phyloP scores from a whole-genome alignment of 2,329 filamentous ascomycete species.

The Nemania serpens region DNA sequence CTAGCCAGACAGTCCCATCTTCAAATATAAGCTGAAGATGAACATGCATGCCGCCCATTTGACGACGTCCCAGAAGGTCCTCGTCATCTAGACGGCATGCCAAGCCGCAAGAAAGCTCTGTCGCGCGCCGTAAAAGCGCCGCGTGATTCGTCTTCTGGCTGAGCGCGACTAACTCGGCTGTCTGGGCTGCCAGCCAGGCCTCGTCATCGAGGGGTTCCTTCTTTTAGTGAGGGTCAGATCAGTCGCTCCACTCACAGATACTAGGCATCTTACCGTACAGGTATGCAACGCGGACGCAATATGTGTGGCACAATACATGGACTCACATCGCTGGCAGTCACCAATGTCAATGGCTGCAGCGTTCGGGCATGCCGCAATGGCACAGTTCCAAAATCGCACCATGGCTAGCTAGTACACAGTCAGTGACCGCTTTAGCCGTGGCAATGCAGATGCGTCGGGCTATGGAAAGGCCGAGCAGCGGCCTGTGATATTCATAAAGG shows the following conservation, averaged over 20 bases:
- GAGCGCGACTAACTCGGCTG: slow-evolving; percentile 25
- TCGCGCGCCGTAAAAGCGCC: slow-evolving; percentile 25
- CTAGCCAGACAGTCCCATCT: slow-evolving; percentile 16
- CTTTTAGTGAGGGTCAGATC: slow-evolving; percentile 3
- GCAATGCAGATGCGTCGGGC: too few species aligned
- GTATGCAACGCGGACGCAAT: slow-evolving; percentile 7
- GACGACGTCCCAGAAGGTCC: slow-evolving; percentile 13
- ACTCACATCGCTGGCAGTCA: slow-evolving; percentile 19
- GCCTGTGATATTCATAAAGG: too few species aligned
- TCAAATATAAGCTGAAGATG: slow-evolving; percentile 17
- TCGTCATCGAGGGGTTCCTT: slow-evolving; percentile 28
- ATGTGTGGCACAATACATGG: slow-evolving; percentile 20
- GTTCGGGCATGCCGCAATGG: slow-evolving; percentile 9
- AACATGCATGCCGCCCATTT: slow-evolving; percentile 17
- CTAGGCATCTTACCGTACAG: slow-evolving; percentile 9
- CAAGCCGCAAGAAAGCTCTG: slow-evolving; percentile 25
- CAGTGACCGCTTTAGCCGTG: too few species aligned
- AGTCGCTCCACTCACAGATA: background rate
- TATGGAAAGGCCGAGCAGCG: too few species aligned
- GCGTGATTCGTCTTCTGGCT: slow-evolving; percentile 26
- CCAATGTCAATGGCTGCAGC: slow-evolving; percentile 23
- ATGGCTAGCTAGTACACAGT: too few species aligned
- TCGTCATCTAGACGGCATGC: slow-evolving; percentile 22
- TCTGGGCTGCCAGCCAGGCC: slow-evolving; percentile 26
- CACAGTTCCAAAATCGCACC: slow-evolving; percentile 16